phyloP scores from a whole-genome alignment of 495 filamentous ascomycete species.

The Thermothielavioides terrestris region DNA sequence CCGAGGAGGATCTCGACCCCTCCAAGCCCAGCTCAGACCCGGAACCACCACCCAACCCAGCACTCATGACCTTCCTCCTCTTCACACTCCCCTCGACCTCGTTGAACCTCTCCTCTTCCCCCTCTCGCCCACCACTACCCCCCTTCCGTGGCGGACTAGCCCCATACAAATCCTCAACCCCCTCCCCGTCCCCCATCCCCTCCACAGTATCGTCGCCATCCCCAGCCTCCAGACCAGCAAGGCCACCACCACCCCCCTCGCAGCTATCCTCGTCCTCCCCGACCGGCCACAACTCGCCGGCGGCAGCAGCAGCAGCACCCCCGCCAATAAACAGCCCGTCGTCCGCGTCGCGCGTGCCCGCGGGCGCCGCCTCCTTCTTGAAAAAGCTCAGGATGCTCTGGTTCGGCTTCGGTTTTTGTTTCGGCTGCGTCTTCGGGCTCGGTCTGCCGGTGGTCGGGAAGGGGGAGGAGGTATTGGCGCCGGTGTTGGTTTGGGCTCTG shows the following conservation, averaged over 20 bases:
- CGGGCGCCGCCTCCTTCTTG: constrained; percentile 58
- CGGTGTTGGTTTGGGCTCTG: neutral
- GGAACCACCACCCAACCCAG: constrained; percentile 14
- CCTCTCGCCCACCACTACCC: constrained; percentile 29
- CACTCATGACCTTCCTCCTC: too few species aligned
- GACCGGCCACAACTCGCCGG: neutral
- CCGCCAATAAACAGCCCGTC: constrained; percentile 25
- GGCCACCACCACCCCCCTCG: neutral
- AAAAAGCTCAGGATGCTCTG: constrained; percentile 75
- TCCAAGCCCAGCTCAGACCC: neutral
- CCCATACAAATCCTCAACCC: constrained; percentile 16
- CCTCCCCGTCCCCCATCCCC: neutral
- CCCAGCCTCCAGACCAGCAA: neutral
- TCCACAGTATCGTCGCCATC: constrained; percentile 3
- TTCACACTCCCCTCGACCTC: constrained; percentile 40
- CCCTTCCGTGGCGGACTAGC: neutral
- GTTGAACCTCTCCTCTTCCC: constrained; percentile 40
- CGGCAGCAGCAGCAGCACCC: neutral
- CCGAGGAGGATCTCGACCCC: neutral
- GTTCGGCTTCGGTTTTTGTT: constrained; percentile 42
- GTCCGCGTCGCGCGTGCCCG: too few species aligned
- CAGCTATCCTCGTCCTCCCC: neutral
- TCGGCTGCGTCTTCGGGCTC: constrained; percentile 24
- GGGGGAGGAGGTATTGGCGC: neutral
- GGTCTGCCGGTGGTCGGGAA: constrained; percentile 11